phyloP scores from a whole-genome alignment of 2,329 filamentous ascomycete species.

The Penicillium decumbens region DNA sequence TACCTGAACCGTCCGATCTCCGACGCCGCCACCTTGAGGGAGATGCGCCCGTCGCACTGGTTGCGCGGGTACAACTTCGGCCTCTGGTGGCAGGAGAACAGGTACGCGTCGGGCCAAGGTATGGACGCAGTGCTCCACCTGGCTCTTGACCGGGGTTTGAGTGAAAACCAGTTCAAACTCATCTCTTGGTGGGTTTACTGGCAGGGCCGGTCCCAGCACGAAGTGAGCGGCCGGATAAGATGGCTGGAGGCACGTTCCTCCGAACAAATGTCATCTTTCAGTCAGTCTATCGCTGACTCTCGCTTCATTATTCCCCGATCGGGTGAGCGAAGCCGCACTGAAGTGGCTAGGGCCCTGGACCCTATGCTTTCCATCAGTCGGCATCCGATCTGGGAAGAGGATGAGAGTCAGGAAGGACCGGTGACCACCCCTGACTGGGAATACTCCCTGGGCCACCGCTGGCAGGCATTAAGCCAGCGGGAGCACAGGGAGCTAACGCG shows the following conservation, averaged over 20 bases:
- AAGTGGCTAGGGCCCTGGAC: not conserved
- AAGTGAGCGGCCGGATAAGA: not conserved
- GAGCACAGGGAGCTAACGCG: not conserved
- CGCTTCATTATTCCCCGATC: not conserved
- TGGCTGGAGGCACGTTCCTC: not conserved
- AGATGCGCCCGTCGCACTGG: conserved; percentile 3
- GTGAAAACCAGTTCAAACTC: not conserved
- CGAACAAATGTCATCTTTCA: not conserved
- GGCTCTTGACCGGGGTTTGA: not conserved
- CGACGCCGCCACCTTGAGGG: conserved; percentile 20
- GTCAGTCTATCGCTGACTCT: not conserved
- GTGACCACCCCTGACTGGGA: not conserved
- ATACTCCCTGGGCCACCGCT: not conserved
- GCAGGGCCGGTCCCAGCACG: not conserved
- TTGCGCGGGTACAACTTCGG: not conserved
- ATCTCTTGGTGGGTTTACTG: not conserved
- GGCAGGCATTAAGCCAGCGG: not conserved
- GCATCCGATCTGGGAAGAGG: not conserved
- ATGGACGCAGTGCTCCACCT: not conserved
- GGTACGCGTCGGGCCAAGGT: not conserved
- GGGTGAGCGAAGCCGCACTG: not conserved
- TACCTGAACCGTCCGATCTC: conserved; percentile 28
- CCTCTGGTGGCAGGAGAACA: conserved; percentile 1
- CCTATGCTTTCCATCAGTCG: not conserved
- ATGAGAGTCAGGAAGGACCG: not conserved